These are phyloP conservation scores for Drosera spatulata DNA, from an alignment of 179 eudicot genomes.

Conservation along the genomic window DNA sequence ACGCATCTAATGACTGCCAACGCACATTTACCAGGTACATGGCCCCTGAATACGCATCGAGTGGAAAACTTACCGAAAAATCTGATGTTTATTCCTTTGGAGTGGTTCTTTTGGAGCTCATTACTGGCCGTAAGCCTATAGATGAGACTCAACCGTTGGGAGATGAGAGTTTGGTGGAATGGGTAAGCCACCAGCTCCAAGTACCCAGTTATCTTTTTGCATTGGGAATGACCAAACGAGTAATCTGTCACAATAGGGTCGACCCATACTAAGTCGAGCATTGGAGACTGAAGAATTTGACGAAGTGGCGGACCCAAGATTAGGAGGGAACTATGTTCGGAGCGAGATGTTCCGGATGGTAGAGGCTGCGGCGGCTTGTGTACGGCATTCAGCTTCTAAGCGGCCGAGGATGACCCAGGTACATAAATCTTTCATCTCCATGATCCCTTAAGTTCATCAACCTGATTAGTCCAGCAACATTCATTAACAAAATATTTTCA, in stretches of 20 bases:
- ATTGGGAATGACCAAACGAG: too few relatives aligned
- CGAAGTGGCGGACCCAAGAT: slow-evolving; percentile 58
- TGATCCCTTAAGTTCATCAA: too few relatives aligned
- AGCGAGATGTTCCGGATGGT: slow-evolving; percentile 63
- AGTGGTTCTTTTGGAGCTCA: slow-evolving; percentile 87
- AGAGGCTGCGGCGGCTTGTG: slow-evolving; percentile 93
- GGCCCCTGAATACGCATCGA: slow-evolving; percentile 96
- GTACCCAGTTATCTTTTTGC: too few relatives aligned
- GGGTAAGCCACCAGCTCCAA: slow-evolving; percentile 41
- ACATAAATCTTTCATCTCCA: neutral
- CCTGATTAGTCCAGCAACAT: too few relatives aligned
- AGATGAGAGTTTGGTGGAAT: slow-evolving; percentile 87
- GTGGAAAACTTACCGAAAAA: slow-evolving; percentile 84
- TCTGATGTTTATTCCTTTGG: slow-evolving; percentile 89
- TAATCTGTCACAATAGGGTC: slow-evolving; percentile 40
- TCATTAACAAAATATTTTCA: too few relatives aligned
- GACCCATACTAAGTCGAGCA: slow-evolving; percentile 70
- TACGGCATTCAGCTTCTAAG: slow-evolving; percentile 63
- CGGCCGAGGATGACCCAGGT: slow-evolving; percentile 98
- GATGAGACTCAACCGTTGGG: slow-evolving; percentile 58
- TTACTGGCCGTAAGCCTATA: slow-evolving; percentile 86
- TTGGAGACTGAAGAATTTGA: slow-evolving; percentile 54
- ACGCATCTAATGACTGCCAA: too few relatives aligned
- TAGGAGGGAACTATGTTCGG: slow-evolving; percentile 44
- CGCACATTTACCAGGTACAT: slow-evolving; percentile 39